Evolutionary conservation across 257 asterid genomes (phyloP), one percentile per base, ranked within the genome.

Genomic region (Buddleja alternifolia): DNA sequence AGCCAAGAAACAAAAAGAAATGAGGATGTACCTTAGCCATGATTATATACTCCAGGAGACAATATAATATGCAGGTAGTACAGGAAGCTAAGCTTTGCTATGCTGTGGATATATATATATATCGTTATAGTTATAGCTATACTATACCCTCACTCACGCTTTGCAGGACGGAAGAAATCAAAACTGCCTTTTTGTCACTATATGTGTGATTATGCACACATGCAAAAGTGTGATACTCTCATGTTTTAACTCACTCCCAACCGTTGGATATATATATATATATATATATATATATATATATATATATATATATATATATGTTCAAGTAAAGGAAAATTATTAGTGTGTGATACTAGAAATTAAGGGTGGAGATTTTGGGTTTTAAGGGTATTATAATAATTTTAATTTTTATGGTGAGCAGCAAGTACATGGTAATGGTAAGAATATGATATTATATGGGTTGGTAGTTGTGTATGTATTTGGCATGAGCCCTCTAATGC

Each of bases 381-480:
- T 9, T 44, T 7, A 32, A 39, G 15, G 52, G 29, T 42, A 45
- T 11, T 7, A 55, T 52, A 44, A 23, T 14, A 14, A 29, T 29
- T 29, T 56, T 32, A 8, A 7, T 51, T 14, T 48, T 17, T 29
- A 29, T 29, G 34, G 34, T 29, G 34, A 29, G 34, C n/a, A n/a
- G n/a, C n/a, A 29, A 29, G 5, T 29, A 39, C 17, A 20, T 44
- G 6, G 15, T 7, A 63, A 71, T 70, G 56, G 25, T 16, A 29
- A 69, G 5, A 32, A 34, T 19, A 47, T 69, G 66, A 69, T 57
- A 10, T n/a, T n/a, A n/a, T n/a, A n/a, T 16, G 45, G 8, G 20
- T 25, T 48, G 61, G 68, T 70, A 60, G 75, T 71, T 71, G 25
- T 39, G 37, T 51, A 40, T 52, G 39, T 60, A 55, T 60, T 23